Percentiles rank a stretch among this genome's conserved stretches.
These are phyloP conservation scores for Fusarium oxysporum DNA, from an alignment of 2,329 filamentous ascomycete species.

Conservation along the genomic window DNA sequence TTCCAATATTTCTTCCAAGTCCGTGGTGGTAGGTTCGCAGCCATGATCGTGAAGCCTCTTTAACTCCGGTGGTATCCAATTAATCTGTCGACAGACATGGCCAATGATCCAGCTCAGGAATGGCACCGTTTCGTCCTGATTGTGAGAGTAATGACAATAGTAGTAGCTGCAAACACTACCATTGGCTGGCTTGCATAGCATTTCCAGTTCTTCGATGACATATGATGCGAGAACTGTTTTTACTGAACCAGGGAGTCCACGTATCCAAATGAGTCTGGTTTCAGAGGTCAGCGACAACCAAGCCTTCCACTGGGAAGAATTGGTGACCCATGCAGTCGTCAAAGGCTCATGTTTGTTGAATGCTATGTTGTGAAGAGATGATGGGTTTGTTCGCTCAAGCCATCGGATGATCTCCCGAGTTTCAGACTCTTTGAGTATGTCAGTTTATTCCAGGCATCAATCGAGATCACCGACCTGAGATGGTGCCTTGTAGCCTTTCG, in stretches of 20 bases:
- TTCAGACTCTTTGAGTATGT: rapidly evolving
- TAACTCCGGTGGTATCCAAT: not conserved
- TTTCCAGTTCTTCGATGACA: not conserved
- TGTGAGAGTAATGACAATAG: not conserved
- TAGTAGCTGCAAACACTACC: not conserved
- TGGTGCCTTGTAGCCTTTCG: not conserved
- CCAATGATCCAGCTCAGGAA: not conserved
- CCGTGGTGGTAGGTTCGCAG: not conserved
- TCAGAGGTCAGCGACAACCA: not conserved
- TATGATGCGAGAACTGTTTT: not conserved
- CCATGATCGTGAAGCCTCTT: not conserved
- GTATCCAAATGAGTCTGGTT: not conserved
- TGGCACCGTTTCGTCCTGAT: not conserved
- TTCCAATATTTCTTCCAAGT: not conserved
- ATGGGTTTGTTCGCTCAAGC: not conserved
- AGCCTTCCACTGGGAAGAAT: not conserved
- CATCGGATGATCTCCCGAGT: not conserved
- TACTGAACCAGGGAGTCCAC: not conserved
- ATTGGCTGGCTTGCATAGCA: rapidly evolving
- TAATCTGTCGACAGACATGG: not conserved
- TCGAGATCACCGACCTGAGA: not conserved
- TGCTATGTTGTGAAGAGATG: not conserved
- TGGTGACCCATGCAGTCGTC: not conserved
- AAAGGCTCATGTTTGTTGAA: not conserved
- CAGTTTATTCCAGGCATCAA: rapidly evolving